Evolutionary conservation across 768 basidiomycete genomes (phyloP), one percentile per base, ranked within the genome.

Genomic region (Gloeostereum incarnatum): DNA sequence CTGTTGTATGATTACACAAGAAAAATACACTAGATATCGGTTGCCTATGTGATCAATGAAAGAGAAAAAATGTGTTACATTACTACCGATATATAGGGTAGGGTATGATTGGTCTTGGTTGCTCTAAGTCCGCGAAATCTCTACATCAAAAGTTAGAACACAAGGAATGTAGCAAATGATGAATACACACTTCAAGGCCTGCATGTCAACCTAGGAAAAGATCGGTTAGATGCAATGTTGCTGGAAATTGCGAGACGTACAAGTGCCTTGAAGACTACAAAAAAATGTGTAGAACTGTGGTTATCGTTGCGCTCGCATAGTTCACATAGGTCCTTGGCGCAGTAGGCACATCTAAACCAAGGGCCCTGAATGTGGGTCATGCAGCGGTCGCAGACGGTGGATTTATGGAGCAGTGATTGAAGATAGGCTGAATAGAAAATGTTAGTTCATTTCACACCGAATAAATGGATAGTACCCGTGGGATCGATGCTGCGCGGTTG

Each of bases 311-410:
- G 68, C 56, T 92, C 85, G 49, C 92, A 94, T 21, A 70, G 70
- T 29, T 78, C 77, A 59, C 93, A 96, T n/a, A 94, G 62, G 54
- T 97, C 93, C 47, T 74, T 79, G 5, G 71, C 69, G 51, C 92
- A 96, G 52, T 90, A 88, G 3, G 78, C 89, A 51, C 93, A 97
- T 47, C 84, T 75, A 59, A 81, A 85, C 93, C 93, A 97, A 47
- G 77, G 74, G 11, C 93, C 93, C n/a, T 66, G 61, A 38, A 96
- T 93, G 35, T 68, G 71, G 18, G 68, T 71, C 66, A 90, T 75
- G 55, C 93, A 93, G 31, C 80, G 74, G 59, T 97, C 93, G 48
- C 93, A 97, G 5, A 90, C 57, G 5, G 90, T 84, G 16, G 71
- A 62, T 3, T 63, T 50, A 53, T 92, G 88, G 31, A 66, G 49